Base-by-base conservation (phyloP, 257 asterid genomes). In the Fraxinus anomala region DNA sequence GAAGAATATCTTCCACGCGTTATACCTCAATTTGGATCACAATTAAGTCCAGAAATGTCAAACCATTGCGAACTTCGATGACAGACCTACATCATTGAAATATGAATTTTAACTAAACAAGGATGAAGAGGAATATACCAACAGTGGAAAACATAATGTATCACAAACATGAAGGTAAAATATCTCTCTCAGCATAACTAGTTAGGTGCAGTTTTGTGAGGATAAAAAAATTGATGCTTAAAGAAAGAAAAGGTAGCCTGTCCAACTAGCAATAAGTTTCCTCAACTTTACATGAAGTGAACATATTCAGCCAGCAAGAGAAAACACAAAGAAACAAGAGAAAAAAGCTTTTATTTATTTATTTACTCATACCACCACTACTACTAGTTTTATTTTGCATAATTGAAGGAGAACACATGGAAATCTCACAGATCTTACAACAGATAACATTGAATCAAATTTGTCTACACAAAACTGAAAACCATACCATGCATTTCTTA, bases 21-120 rank as follows among this genome's bases (percentile, higher is more conserved):
- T 26, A 63, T 92, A 96, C 99, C 98, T 96, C 99, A 79, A 96
- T 96, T 83, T 96, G 99, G 84, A 86, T 85, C 83, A 96, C 99
- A 76, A 96, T 96, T 67, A 96, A 88, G 87, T 96, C 99, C 61
- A 96, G 96, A 90, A 96, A 96, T 34, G 99, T 96, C 93, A 92
- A 85, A 70, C 98, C 97, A 80, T 89, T 86, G 76, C 97, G 98
- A 86, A 96, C 99, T 93, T 96, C 99, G 77, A 96, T 96, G 81
- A 96, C 98, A 70, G 99, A 96, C 89, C 99, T 96, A 80, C 79
- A 88, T 47, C 73, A 79, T 30, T 68, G 70, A 77, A 51, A 71
- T 63, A 82, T 36, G 70, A 77, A 72, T 44, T 76, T 54, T 47
- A 70, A 76, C 74, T 82, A 23, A 8, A 23, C 68, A 76, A 66